Conservation (phyloP, 2,329 filamentous ascomycete genomes). For the Penicillium sp. region DNA sequence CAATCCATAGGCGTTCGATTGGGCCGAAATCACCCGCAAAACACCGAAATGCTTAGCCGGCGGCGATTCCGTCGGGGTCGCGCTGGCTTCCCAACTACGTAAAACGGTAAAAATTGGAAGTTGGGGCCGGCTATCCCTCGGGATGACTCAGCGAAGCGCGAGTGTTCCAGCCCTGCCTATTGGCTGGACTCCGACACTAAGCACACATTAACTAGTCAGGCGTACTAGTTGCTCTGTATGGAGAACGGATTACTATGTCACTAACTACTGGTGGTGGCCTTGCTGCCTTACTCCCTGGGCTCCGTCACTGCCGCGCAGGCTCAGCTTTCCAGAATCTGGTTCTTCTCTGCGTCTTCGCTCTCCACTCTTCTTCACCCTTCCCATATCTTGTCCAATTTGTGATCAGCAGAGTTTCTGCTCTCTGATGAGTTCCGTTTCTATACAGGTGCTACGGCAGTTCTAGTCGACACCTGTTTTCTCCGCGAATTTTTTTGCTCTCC, state of each 20-base stretch:
- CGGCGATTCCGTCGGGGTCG: constrained; percentile 2
- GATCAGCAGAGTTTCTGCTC: constrained; percentile 40
- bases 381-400: constrained; percentile 7
- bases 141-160: constrained; percentile 29
- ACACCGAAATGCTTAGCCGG: constrained; percentile 29
- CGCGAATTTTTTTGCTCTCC: constrained; percentile 15
- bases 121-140: constrained; percentile 22
- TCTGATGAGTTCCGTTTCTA: constrained; percentile 45
- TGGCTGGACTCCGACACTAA: neutral
- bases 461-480: constrained; percentile 46
- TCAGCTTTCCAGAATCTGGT: constrained; percentile 11
- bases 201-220: no score
- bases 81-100: neutral
- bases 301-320: constrained; percentile 10
- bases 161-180: constrained; percentile 1
- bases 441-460: constrained; percentile 46
- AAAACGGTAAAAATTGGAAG: neutral
- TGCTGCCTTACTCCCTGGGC: constrained; percentile 2
- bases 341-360: constrained; percentile 18
- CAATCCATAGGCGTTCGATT: constrained; percentile 18
- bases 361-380: constrained; percentile 24
- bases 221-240: no score
- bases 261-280: neutral
- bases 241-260: no score
- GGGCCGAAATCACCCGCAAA: constrained; percentile 33